Evolutionary conservation across 495 filamentous ascomycete genomes (phyloP).

Genomic region (Penicillium chermesinum): DNA sequence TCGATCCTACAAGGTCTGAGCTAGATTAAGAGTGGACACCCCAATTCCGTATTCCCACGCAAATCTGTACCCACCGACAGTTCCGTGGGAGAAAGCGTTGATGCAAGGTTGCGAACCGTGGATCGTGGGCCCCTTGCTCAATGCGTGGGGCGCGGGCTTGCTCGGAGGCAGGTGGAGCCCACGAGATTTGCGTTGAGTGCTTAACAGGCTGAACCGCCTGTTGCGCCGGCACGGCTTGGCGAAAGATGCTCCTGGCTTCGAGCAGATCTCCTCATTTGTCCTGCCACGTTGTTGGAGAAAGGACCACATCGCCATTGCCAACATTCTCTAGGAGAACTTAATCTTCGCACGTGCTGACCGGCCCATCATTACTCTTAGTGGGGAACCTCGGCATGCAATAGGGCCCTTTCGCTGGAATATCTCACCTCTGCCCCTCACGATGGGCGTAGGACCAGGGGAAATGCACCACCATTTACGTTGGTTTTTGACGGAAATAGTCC

Average conservation of each 20-base stretch:
- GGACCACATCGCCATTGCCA: too few species aligned
- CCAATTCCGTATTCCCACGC: not conserved
- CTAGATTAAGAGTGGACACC: slow-evolving; percentile 1
- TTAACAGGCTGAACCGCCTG: not conserved
- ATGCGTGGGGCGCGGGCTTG: not conserved
- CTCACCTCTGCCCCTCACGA: too few species aligned
- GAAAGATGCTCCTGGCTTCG: too few species aligned
- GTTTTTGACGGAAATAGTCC: not conserved
- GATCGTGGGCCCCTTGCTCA: not conserved
- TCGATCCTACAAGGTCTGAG: not conserved
- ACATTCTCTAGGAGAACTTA: too few species aligned
- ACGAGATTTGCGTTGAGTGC: not conserved
- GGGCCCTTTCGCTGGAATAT: too few species aligned
- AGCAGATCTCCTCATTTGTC: too few species aligned
- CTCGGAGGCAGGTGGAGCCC: not conserved
- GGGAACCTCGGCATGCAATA: too few species aligned
- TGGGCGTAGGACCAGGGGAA: too few species aligned
- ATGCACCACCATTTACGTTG: too few species aligned
- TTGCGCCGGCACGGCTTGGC: not conserved
- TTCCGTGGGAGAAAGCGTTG: not conserved
- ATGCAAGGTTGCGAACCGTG: not conserved
- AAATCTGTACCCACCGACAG: slow-evolving; percentile 2
- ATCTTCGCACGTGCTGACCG: too few species aligned
- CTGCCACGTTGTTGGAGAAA: too few species aligned
- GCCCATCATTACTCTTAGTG: too few species aligned